A percentile compares a stretch with the other conserved stretches of the same genome.
phyloP scores from a whole-genome alignment of 768 basidiomycete species.

The Podaxis sp. region DNA sequence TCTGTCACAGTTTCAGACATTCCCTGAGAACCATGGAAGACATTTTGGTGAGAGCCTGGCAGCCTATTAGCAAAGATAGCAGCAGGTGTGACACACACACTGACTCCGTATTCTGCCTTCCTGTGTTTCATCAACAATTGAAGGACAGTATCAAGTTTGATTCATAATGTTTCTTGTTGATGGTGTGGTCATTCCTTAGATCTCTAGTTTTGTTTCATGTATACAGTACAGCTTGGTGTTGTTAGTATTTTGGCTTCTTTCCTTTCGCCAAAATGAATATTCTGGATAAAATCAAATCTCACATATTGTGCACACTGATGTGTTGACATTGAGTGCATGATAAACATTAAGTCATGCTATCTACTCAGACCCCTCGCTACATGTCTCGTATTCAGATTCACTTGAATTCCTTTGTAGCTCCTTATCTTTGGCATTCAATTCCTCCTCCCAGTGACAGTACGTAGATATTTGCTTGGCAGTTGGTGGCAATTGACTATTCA shows the following conservation, averaged over 20 bases:
- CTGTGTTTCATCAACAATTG: background rate
- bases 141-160: background rate
- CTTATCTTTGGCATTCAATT: background rate
- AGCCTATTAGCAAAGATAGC: slow-evolving; percentile 76
- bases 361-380: background rate
- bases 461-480: background rate
- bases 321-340: background rate
- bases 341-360: background rate
- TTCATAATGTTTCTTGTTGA: background rate
- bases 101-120: slow-evolving; percentile 64
- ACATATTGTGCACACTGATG: background rate
- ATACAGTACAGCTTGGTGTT: too few species aligned
- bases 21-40: too few species aligned
- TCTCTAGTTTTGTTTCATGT: too few species aligned
- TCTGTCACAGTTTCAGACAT: slow-evolving; percentile 78
- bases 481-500: background rate
- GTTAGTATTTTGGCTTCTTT: background rate
- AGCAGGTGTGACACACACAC: slow-evolving; percentile 80
- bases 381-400: background rate
- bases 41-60: slow-evolving; percentile 75
- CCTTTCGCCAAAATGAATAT: background rate
- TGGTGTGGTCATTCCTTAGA: too few species aligned
- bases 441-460: background rate
- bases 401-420: background rate
- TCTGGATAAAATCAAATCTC: background rate